These are phyloP conservation scores for Fistulina hepatica DNA, from an alignment of 1,284 basidiomycete species.

Conservation along the genomic window DNA sequence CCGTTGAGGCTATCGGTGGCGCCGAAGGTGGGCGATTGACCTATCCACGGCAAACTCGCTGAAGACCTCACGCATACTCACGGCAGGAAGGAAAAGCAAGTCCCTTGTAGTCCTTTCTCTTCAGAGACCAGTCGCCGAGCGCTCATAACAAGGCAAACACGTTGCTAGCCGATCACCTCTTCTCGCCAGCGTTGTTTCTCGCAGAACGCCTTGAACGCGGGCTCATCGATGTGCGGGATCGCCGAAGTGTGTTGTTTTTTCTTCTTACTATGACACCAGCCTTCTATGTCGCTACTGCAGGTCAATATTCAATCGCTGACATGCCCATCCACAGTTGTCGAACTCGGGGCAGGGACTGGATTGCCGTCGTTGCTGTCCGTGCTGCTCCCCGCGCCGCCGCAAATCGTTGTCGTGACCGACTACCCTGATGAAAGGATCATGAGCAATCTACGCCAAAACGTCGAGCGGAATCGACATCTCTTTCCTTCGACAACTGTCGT, in stretches of 20 bases:
- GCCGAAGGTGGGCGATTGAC: slow-evolving; percentile 33
- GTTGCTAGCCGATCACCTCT: slow-evolving; percentile 59
- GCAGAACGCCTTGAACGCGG: slow-evolving; percentile 53
- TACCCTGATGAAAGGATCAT: slow-evolving; percentile 55
- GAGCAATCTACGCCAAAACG: slow-evolving; percentile 41
- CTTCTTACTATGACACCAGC: background rate
- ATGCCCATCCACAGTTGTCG: slow-evolving; percentile 36
- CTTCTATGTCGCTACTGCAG: background rate
- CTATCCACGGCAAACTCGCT: slow-evolving; percentile 2
- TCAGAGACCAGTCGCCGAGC: background rate
- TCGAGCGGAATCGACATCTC: slow-evolving; percentile 34
- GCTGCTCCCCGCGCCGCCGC: slow-evolving; percentile 32
- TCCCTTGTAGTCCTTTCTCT: slow-evolving; percentile 16
- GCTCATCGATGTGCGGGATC: slow-evolving; percentile 28
- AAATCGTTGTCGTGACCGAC: slow-evolving; percentile 49
- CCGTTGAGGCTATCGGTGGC: slow-evolving; percentile 38
- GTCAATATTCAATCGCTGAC: background rate
- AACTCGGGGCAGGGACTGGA: slow-evolving; percentile 57
- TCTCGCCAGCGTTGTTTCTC: slow-evolving; percentile 55
- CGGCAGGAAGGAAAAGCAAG: slow-evolving; percentile 47
- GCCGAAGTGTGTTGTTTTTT: slow-evolving; percentile 28
- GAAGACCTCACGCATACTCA: background rate
- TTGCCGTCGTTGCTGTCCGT: slow-evolving; percentile 52
- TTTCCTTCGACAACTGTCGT: slow-evolving; percentile 32
- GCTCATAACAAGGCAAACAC: slow-evolving; percentile 42